Evolutionary conservation across 495 filamentous ascomycete genomes (phyloP).

Genomic region (Pyrenula aspistea): DNA sequence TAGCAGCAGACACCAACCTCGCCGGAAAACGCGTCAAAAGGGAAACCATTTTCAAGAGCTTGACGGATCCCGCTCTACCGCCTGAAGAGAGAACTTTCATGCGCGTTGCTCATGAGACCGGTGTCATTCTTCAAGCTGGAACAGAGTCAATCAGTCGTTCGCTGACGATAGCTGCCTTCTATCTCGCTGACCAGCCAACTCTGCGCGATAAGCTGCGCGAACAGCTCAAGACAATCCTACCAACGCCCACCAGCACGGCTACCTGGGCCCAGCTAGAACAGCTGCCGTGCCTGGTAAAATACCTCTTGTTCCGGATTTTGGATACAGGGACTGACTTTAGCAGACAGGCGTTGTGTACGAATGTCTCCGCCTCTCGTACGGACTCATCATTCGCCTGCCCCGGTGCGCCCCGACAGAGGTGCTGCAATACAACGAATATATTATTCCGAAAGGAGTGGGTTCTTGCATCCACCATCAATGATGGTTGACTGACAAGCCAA

Average conservation of each 20-base stretch:
- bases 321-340: constrained; percentile 3
- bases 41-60: background rate
- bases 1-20: background rate
- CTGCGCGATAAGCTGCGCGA: constrained; percentile 4
- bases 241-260: constrained; percentile 2
- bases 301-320: constrained; percentile 4
- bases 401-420: constrained; percentile 18
- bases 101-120: constrained; percentile 26
- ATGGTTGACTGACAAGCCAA: background rate
- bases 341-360: constrained; percentile 27
- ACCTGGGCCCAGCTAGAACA: constrained; percentile 5
- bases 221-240: constrained; percentile 14
- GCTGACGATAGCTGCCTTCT: constrained; percentile 7
- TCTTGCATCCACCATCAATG: background rate
- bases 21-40: background rate
- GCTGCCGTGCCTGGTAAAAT: constrained; percentile 8
- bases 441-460: constrained; percentile 7
- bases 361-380: constrained; percentile 25
- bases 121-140: constrained; percentile 15
- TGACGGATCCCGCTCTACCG: constrained; percentile 5
- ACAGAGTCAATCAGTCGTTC: constrained; percentile 6
- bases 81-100: constrained; percentile 16
- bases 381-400: constrained; percentile 18
- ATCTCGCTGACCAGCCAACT: constrained; percentile 6
- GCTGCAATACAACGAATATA: constrained; percentile 17